Base-by-base conservation (phyloP, 2,329 filamentous ascomycete species). In the Ascochyta koolunga region DNA sequence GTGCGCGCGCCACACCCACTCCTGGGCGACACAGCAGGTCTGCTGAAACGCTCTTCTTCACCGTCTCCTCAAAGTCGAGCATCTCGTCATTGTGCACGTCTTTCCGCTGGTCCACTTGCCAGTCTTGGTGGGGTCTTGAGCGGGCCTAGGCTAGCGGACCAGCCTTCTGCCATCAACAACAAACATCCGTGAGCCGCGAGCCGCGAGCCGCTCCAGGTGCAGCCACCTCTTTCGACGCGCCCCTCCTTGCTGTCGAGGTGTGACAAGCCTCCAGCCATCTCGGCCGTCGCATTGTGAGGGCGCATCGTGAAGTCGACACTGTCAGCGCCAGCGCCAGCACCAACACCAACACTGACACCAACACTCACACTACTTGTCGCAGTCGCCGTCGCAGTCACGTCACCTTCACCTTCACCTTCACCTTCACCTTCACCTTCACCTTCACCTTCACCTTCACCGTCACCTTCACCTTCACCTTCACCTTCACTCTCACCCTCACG, bases 1-100 rank as follows among this genome's bases (percentile, higher is more conserved):
- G 62, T 61, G 62, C 61, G 53, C 63, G 55, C 63, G 71, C 69
- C 68, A 71, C 70, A 64, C 45, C 65, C 68, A 66, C 61, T 66
- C 46, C 51, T 61, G 51, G 56, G 50, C 43, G 48, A 44, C 39
- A 58, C 59, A 55, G 61, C 59, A 54, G 49, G 43, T 38, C 40
- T 50, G 57, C 52, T 74, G 69, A 72, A 72, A 74, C 70, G 48
- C 42, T 32, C 29, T 15, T 59, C 21, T 38, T 6, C 58, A 45
- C 58, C 57, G 13, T 37, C 44, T 40, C 52, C 56, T 43, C 48
- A 48, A 50, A 49, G 57, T 21, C 44, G 38, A 37, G 33, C 40
- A 47, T 50, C 54, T 49, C 46, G 42, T 58, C 56, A 40, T 53
- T 39, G 32, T 59, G 56, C 44, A 42, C 54, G 50, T 48, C 50